Conservation (phyloP, 2,329 filamentous ascomycete species). For the Cercospora zeina region DNA sequence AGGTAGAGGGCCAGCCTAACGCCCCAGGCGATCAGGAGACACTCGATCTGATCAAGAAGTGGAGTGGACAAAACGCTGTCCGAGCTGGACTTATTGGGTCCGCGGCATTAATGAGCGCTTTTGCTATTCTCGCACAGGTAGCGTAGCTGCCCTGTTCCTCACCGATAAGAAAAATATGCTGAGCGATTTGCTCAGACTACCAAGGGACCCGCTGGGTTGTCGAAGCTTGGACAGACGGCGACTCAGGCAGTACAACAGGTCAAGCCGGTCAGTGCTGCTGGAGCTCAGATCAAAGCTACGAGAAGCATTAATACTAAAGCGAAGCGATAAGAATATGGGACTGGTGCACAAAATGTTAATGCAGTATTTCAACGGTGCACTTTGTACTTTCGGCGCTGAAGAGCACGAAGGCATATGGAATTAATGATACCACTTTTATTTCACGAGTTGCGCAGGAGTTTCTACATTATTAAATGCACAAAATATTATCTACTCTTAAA, state of each 20-base stretch:
- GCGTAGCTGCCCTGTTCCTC: constrained; percentile 6
- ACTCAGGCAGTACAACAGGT: background rate
- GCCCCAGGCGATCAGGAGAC: constrained; percentile 31
- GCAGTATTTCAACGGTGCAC: background rate
- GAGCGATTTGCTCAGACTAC: constrained; percentile 8
- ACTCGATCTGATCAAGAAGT: constrained; percentile 29
- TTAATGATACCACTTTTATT: background rate
- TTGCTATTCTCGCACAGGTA: constrained; percentile 24
- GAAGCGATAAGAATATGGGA: background rate
- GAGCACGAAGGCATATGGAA: background rate
- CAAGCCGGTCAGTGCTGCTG: constrained; percentile 6
- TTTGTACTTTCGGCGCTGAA: background rate
- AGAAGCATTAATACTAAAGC: constrained; percentile 9
- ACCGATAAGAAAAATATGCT: background rate
- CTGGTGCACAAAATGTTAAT: background rate
- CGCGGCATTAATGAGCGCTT: constrained; percentile 27
- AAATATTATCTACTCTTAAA: too few relatives aligned
- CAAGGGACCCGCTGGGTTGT: constrained; percentile 1
- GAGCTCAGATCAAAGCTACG: constrained; percentile 8
- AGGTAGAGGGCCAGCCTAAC: constrained; percentile 21
- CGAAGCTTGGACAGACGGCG: constrained; percentile 8
- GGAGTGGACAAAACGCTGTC: constrained; percentile 32
- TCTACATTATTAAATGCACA: background rate
- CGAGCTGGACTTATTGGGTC: constrained; percentile 23
- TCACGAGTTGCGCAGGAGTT: background rate